A percentile compares a stretch with the other conserved stretches of the same genome.
Evolutionary conservation across 108 stramenopile species (phyloP).

Genomic region (Nitzschia putrida): DNA sequence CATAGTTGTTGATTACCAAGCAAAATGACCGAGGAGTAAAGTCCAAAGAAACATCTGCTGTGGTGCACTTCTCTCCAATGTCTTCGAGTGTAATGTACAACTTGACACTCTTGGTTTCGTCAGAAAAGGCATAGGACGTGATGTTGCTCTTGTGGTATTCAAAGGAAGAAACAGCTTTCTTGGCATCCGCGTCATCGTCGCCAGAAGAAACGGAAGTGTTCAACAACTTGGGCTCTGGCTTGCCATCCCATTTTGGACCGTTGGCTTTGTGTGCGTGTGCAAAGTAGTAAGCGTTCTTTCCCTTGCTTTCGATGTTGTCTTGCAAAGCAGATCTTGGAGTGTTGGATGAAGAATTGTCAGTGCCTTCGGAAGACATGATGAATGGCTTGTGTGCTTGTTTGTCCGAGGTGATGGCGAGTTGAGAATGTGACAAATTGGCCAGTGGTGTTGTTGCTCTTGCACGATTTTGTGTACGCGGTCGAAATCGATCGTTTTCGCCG

Average conservation of each 20-base stretch:
- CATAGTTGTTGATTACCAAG: conserved; percentile 61
- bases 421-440: no score
- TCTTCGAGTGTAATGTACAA: conserved; percentile 72
- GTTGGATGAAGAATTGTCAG: background rate
- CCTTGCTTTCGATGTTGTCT: conserved; percentile 76
- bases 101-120: conserved; percentile 70
- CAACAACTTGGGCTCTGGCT: conserved; percentile 68
- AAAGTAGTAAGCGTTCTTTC: conserved; percentile 84
- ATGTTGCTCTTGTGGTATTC: conserved; percentile 76
- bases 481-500: no score
- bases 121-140: conserved; percentile 79
- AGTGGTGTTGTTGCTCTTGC: no score
- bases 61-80: conserved; percentile 56
- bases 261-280: conserved; percentile 72
- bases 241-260: conserved; percentile 82
- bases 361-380: no score
- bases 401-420: no score
- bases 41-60: conserved; percentile 60
- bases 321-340: conserved; percentile 53
- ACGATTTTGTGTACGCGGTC: no score
- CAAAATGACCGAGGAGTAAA: conserved; percentile 57
- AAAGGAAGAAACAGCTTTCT: conserved; percentile 34
- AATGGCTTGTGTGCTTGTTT: no score
- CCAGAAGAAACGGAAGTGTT: conserved; percentile 19
- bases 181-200: conserved; percentile 19